phyloP scores from a whole-genome alignment of 2,329 filamentous ascomycete genomes.

The Bisporella sp. region DNA sequence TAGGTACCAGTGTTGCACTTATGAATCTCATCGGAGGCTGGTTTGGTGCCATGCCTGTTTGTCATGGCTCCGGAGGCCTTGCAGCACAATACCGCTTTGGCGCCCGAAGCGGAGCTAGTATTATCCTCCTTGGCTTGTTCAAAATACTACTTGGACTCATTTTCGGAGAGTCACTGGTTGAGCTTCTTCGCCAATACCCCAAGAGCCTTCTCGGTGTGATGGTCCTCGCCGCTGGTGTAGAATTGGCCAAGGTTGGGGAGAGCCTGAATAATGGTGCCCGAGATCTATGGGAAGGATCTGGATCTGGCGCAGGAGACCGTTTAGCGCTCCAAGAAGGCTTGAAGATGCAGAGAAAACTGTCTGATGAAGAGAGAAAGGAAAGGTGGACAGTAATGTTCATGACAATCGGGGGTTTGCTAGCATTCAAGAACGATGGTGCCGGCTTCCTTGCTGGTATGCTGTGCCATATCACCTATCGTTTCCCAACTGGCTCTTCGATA shows the following conservation, averaged over 20 bases:
- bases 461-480: conserved; percentile 62
- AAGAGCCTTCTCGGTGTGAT: conserved; percentile 74
- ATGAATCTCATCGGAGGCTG: conserved; percentile 85
- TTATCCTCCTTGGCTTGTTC: conserved; percentile 69
- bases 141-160: conserved; percentile 73
- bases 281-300: conserved; percentile 51
- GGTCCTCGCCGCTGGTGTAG: conserved; percentile 82
- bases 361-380: conserved; percentile 62
- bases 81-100: conserved; percentile 91
- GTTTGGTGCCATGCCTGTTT: conserved; percentile 94
- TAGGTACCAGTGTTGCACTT: conserved; percentile 72
- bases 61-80: conserved; percentile 85
- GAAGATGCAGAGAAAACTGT: conserved; percentile 42
- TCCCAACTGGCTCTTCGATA: neutral
- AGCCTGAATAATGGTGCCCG: conserved; percentile 67
- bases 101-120: conserved; percentile 76
- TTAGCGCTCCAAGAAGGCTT: conserved; percentile 12
- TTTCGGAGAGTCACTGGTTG: conserved; percentile 67
- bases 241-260: conserved; percentile 79
- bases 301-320: conserved; percentile 23
- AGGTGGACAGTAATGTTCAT: conserved; percentile 88
- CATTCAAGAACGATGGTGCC: conserved; percentile 84
- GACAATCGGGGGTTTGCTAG: conserved; percentile 73
- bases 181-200: conserved; percentile 66
- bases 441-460: conserved; percentile 78